These are phyloP conservation scores for Gaultheria prostrata DNA, from an alignment of 148 eudicot genomes.

Conservation along the genomic window DNA sequence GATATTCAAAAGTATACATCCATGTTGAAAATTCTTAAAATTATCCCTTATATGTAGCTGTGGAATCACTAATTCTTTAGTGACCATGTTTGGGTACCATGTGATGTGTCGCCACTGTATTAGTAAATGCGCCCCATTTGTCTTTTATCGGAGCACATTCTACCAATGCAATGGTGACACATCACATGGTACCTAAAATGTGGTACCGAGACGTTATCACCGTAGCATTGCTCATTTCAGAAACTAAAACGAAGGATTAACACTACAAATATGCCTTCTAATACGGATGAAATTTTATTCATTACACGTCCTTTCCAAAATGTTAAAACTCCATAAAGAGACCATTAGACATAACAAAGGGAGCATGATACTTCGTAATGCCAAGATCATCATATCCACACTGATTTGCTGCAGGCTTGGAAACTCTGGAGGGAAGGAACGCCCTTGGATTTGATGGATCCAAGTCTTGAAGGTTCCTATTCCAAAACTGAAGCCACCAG, in stretches of 20 bases:
- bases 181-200: no score
- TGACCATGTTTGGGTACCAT: no score
- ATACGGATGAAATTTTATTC: background rate
- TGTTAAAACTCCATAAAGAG: background rate
- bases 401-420: constrained; percentile 29
- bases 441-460: constrained; percentile 31
- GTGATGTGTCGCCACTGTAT: no score
- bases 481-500: constrained; percentile 31
- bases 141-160: no score
- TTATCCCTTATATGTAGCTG: background rate
- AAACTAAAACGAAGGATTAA: background rate
- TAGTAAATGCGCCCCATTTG: no score
- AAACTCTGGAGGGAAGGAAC: constrained; percentile 25
- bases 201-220: no score
- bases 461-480: constrained; percentile 19
- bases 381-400: background rate
- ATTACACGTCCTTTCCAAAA: background rate
- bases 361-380: background rate
- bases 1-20: background rate
- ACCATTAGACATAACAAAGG: background rate
- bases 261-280: background rate
- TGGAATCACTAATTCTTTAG: no score
- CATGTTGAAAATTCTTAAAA: background rate
- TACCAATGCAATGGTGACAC: no score
- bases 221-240: background rate